These are phyloP conservation scores for Tylopilus intermedius DNA, from an alignment of 768 basidiomycete species.

Conservation along the genomic window DNA sequence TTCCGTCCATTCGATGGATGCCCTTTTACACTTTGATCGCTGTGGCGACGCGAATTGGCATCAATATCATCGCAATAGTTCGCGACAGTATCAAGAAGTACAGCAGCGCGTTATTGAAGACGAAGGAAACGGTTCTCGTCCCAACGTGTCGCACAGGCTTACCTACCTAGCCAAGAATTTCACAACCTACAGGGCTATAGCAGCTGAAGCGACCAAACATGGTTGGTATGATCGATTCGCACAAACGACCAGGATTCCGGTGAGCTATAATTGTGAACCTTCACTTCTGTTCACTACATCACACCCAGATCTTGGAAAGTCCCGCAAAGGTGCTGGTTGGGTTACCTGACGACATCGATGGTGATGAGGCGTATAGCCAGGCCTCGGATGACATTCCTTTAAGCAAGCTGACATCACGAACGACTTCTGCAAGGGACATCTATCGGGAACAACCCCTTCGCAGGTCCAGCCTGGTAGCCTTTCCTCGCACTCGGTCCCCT, in stretches of 20 bases:
- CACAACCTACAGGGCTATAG: conserved; percentile 43
- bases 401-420: background rate
- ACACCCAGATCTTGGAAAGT: conserved; percentile 16
- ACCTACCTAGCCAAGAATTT: conserved; percentile 46
- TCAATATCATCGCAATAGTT: conserved; percentile 23
- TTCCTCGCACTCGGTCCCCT: background rate
- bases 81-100: conserved; percentile 13
- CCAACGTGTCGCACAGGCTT: conserved; percentile 35
- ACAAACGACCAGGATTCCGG: conserved; percentile 20
- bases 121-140: conserved; percentile 35
- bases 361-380: conserved; percentile 1
- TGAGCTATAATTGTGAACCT: conserved; percentile 7
- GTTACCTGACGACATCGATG: conserved; percentile 8
- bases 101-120: conserved; percentile 20
- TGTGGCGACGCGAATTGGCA: conserved; percentile 33
- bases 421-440: background rate
- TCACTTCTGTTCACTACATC: background rate
- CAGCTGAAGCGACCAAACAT: conserved; percentile 32
- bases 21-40: conserved; percentile 23
- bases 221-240: conserved; percentile 61
- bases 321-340: conserved; percentile 11
- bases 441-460: background rate
- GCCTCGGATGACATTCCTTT: background rate
- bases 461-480: background rate
- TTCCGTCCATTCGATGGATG: conserved; percentile 35